Base-by-base conservation (phyloP, 2,329 filamentous ascomycete species). In the Zasmidium angulare region DNA sequence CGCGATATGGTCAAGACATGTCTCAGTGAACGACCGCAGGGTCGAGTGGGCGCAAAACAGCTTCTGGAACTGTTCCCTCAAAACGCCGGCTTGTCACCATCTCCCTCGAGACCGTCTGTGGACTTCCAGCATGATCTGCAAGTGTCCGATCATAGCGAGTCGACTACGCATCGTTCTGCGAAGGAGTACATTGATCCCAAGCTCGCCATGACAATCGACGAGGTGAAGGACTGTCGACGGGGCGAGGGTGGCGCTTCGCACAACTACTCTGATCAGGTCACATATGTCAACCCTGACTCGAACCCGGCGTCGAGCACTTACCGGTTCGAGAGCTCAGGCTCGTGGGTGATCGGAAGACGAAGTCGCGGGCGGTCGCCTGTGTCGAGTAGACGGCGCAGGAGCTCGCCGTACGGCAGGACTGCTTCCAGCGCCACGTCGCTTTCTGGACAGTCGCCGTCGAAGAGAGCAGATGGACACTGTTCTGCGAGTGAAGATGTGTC, bases 1-100 rank as follows among this genome's bases (percentile, higher is more conserved):
- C 85, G 86, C 60, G 81, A 84, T 17, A 81, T 96, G 51, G 86
- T 96, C 40, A 83, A 87, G 55, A 86, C 86, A 17, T 98, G 93
- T 72, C 80, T 98, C 53, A 89, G 85, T 63, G 82, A 88, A 24
- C 82, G 87, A 59, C 93, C 95, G 6, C 86, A 89, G 58, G 79
- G 85, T 56, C 85, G 95, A 53, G 78, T 86, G 11, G 86, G 91
- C 53, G 93, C 95, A 2, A 85, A 86, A 51, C 82, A 87, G 23
- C 81, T 98, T 14, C 79, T 96, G 14, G 73, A 76, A 0, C 78
- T 86, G 65, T 95, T 96, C 62, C 90, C 91, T 14, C 14, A 46
- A 20, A 26, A 47, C 36, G 61, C 63, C 19, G 63, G 61, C 17
- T 50, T 53, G 12, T 21, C 62, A 21, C 64, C 66, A 1, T 55